Evolutionary conservation across 805 yeast genomes (phyloP).

Genomic region (Starmera pachycereana): DNA sequence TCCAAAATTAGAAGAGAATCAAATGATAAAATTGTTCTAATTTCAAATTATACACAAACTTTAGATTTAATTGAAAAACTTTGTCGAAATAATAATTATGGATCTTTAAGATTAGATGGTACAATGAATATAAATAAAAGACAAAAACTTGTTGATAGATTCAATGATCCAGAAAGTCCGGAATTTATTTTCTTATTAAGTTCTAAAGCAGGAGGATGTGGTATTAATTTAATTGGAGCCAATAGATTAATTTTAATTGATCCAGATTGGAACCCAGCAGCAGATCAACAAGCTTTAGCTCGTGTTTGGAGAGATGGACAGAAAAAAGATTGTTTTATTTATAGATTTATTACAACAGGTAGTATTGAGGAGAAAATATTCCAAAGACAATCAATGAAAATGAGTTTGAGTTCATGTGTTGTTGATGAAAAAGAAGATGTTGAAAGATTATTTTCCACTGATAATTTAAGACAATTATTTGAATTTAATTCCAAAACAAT

Average conservation of each 20-base stretch:
- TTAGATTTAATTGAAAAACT: conserved; percentile 80
- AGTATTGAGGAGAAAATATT: conserved; percentile 93
- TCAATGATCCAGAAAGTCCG: conserved; percentile 80
- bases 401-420: conserved; percentile 88
- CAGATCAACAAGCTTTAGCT: conserved; percentile 96
- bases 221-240: conserved; percentile 94
- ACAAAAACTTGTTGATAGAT: conserved; percentile 82
- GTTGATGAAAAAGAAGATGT: conserved; percentile 96
- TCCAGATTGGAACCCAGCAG: conserved; percentile 97
- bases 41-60: conserved; percentile 92
- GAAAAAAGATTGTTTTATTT: conserved; percentile 91
- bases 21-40: conserved; percentile 88
- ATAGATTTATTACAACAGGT: conserved; percentile 89
- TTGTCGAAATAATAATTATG: conserved; percentile 71
- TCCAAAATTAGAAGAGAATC: conserved; percentile 69
- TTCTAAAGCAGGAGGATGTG: conserved; percentile 98
- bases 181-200: conserved; percentile 86
- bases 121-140: conserved; percentile 87
- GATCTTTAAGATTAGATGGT: conserved; percentile 79
- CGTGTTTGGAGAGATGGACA: conserved; percentile 99
- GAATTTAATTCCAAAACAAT: conserved; percentile 52
- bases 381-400: conserved; percentile 91
- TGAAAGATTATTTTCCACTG: conserved; percentile 82
- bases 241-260: conserved; percentile 81
- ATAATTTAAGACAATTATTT: conserved; percentile 67